Percentiles rank a stretch among this genome's conserved stretches.
Evolutionary conservation across 257 asterid genomes (phyloP).

Genomic region (Nicotiana tomentosiformis): DNA sequence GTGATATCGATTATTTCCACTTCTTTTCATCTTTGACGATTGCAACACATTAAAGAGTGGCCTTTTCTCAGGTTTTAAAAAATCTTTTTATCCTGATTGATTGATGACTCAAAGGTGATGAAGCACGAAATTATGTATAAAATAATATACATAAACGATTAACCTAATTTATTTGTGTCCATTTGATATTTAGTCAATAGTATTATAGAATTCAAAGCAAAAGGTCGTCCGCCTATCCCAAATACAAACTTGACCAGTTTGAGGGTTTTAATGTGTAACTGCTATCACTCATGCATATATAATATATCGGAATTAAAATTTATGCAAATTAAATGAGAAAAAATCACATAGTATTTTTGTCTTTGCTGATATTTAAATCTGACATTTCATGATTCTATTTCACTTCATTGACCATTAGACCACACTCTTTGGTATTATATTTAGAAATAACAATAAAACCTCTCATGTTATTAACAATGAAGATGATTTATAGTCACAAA

Average conservation of each 20-base stretch:
- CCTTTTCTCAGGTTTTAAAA: background rate
- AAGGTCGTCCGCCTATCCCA: background rate
- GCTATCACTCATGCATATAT: no score
- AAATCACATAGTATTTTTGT: no score
- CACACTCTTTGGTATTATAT: no score
- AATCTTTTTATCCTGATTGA: background rate
- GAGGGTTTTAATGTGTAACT: no score
- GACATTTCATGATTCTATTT: no score
- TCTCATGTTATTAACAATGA: no score
- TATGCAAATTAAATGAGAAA: no score
- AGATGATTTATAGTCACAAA: no score
- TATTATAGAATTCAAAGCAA: background rate
- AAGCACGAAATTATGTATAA: background rate
- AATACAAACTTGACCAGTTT: background rate
- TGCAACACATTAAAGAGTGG: background rate
- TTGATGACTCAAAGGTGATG: background rate
- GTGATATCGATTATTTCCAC: background rate
- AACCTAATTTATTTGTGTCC: background rate
- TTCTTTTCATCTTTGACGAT: background rate
- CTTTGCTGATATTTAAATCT: no score
- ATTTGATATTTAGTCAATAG: background rate
- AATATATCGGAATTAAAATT: no score
- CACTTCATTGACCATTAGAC: no score
- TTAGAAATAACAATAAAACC: no score
- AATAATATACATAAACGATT: background rate